Evolutionary conservation across 306 rosid species (phyloP).

Genomic region (Phaseolus lunatus): DNA sequence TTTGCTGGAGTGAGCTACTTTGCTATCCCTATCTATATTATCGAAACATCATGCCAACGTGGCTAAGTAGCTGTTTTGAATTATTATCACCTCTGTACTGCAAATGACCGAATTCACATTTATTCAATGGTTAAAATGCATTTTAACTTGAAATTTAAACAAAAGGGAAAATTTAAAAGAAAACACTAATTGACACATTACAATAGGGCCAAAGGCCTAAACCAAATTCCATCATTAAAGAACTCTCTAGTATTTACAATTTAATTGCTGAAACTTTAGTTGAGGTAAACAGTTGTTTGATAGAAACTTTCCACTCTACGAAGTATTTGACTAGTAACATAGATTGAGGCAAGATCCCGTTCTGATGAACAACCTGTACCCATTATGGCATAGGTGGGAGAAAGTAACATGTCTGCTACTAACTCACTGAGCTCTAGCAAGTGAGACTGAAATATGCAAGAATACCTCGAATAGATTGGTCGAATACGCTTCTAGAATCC

Average conservation of each 20-base stretch:
- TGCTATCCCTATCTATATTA: background rate
- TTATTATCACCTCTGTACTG: background rate
- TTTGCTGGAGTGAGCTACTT: no score
- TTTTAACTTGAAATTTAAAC: background rate
- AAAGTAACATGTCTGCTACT: slow-evolving; percentile 36
- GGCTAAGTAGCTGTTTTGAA: slow-evolving; percentile 23
- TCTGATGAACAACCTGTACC: slow-evolving; percentile 18
- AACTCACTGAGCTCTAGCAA: slow-evolving; percentile 25
- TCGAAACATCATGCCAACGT: background rate
- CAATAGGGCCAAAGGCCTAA: slow-evolving; percentile 17
- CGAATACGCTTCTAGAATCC: slow-evolving; percentile 36
- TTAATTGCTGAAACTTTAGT: slow-evolving; percentile 34
- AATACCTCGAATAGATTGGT: slow-evolving; percentile 14
- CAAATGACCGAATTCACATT: background rate
- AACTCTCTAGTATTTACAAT: slow-evolving; percentile 50
- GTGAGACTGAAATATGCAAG: slow-evolving; percentile 31
- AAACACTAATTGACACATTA: slow-evolving; percentile 3
- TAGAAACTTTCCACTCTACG: slow-evolving; percentile 34
- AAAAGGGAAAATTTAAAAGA: background rate
- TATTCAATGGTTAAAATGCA: background rate
- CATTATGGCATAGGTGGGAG: slow-evolving; percentile 7
- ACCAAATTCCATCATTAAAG: slow-evolving; percentile 23
- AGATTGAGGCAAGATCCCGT: slow-evolving; percentile 40
- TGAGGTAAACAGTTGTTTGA: slow-evolving; percentile 36
- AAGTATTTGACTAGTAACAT: slow-evolving; percentile 30